These are phyloP conservation scores for Begonia masoniana DNA, from an alignment of 306 rosid genomes.

Conservation along the genomic window DNA sequence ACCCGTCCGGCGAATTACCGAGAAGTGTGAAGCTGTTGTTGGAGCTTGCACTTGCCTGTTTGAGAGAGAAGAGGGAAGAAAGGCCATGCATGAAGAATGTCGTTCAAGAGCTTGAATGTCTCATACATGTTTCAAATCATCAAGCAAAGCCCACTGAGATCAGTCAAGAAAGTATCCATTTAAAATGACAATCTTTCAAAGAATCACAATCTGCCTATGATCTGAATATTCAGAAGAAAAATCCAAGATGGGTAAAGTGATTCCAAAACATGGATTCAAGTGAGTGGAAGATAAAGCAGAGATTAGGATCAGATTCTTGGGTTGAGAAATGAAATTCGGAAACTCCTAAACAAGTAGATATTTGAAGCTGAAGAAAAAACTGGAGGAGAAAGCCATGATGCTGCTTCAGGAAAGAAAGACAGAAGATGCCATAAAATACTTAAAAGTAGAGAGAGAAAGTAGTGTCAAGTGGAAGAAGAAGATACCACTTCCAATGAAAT, in stretches of 20 bases:
- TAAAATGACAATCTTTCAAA: constrained; percentile 1
- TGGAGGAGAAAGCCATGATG: neutral
- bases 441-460: neutral
- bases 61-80: constrained; percentile 68
- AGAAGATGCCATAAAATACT: neutral
- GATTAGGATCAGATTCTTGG: constrained; percentile 47
- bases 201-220: constrained; percentile 3
- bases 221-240: constrained; percentile 27
- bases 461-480: neutral
- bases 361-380: neutral
- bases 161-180: too few relatives aligned
- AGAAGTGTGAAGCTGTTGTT: constrained; percentile 44
- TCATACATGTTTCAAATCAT: constrained; percentile 28
- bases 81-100: constrained; percentile 77
- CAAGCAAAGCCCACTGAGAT: constrained; percentile 3
- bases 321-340: constrained; percentile 17
- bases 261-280: constrained; percentile 19
- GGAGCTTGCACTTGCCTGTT: constrained; percentile 71
- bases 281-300: constrained; percentile 12
- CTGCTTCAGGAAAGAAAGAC: neutral
- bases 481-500: neutral
- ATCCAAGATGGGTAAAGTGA: constrained; percentile 22
- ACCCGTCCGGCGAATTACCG: constrained; percentile 14
- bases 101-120: constrained; percentile 49
- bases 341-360: neutral